Base-by-base conservation (phyloP, 495 filamentous ascomycete genomes). In the Oleoguttula mirabilis region DNA sequence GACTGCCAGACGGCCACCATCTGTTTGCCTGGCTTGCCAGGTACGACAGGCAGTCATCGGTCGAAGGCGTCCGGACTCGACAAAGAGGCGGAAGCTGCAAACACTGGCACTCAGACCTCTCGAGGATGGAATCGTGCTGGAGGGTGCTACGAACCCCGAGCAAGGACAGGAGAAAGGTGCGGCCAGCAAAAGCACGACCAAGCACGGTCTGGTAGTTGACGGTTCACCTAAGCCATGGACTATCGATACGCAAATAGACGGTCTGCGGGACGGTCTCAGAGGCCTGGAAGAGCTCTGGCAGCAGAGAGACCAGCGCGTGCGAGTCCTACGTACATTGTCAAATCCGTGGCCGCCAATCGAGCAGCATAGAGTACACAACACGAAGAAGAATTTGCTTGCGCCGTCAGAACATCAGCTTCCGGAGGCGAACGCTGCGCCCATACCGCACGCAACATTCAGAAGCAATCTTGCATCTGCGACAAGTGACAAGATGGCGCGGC, bases 1-100 rank as follows among this genome's bases (percentile, higher is more conserved):
- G 48, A 37, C 48, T 6, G 43, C 37, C 12, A 36, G 43, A 27
- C 36, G 48, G 39, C 7, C 48, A 21, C 31, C 31, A 1, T 51
- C 48, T 8, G 17, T 47, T n/a, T 51, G 48, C 23, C 38, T 51
- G 3, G 24, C 36, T 32, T 51, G 48, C 23, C 48, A 51, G 21
- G 28, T 15, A 3, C 24, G 48, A 14, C 43, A 51, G 33, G 37
- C 16, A 10, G 6, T 51, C 10, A 33, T 46, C 16, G 31, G 41
- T 2, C 21, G 48, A 8, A 34, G 48, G 28, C 48, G 41, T 11
- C 15, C 23, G 1, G 3, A 2, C 1, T 21, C 21, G 2, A 37
- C 25, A 2, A 16, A 22, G n/a, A 34, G 32, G n/a, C 12, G 34
- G 11, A 10, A 12, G 24, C 28, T 45, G 10, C 34, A 37, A 30